These are phyloP conservation scores for Mortierella antarctica DNA, from an alignment of 192 early-diverging fungal species.

Conservation along the genomic window DNA sequence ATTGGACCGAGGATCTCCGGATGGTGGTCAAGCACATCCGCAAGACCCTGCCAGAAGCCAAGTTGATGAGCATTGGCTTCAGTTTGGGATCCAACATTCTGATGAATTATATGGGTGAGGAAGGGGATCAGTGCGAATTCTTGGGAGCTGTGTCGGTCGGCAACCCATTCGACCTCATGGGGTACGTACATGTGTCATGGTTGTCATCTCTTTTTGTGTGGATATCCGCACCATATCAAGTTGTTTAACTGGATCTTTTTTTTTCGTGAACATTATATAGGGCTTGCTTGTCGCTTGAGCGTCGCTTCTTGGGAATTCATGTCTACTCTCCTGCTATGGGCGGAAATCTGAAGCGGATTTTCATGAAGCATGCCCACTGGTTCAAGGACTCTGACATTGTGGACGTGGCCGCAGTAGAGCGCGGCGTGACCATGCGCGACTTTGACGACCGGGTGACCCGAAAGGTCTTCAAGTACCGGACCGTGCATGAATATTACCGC, in stretches of 20 bases:
- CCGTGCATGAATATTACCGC: conserved; percentile 84
- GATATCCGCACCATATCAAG: background rate
- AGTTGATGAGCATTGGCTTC: conserved; percentile 87
- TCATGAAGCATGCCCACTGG: conserved; percentile 45
- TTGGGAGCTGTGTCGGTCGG: conserved; percentile 80
- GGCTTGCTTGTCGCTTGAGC: conserved; percentile 46
- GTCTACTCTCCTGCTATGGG: conserved; percentile 65
- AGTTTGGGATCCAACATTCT: conserved; percentile 94
- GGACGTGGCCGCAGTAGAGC: conserved; percentile 53
- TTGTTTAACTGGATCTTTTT: conserved; percentile 4
- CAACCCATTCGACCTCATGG: conserved; percentile 88
- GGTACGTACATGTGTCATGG: conserved; percentile 34
- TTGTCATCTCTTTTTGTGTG: background rate
- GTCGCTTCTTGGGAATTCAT: conserved; percentile 43
- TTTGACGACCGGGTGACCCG: conserved; percentile 89
- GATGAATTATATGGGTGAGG: conserved; percentile 89
- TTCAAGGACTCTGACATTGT: conserved; percentile 33
- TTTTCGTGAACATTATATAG: conserved; percentile 41
- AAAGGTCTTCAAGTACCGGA: conserved; percentile 78
- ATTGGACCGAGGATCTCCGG: conserved; percentile 83
- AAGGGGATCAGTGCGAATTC: conserved; percentile 79
- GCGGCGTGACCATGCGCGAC: conserved; percentile 72
- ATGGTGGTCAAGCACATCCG: conserved; percentile 68
- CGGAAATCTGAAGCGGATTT: conserved; percentile 56
- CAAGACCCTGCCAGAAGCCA: conserved; percentile 65